Conservation (phyloP, 805 yeast species). For the Metschnikowia anglica region DNA sequence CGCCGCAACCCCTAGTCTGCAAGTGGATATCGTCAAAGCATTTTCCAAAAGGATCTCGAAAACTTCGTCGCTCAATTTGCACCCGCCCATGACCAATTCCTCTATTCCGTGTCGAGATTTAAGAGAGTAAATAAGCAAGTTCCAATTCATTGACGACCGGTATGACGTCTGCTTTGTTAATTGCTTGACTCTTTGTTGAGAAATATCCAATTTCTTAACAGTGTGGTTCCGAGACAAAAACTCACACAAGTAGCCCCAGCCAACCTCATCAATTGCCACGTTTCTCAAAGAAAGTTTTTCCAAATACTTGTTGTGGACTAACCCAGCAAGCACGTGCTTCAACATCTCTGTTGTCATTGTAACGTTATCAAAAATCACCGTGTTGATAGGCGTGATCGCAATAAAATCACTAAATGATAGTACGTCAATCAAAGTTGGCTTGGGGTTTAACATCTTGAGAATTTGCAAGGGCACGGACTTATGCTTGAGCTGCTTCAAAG, state of each 20-base stretch:
- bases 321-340: conserved; percentile 46
- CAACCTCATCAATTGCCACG: conserved; percentile 51
- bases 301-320: conserved; percentile 42
- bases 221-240: conserved; percentile 44
- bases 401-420: conserved; percentile 57
- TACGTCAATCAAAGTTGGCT: conserved; percentile 57
- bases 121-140: conserved; percentile 44
- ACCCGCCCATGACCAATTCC: conserved; percentile 58
- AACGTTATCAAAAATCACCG: conserved; percentile 58
- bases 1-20: conserved; percentile 54
- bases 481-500: conserved; percentile 52
- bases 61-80: conserved; percentile 44
- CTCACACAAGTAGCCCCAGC: conserved; percentile 53
- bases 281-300: conserved; percentile 56
- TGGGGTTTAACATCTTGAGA: conserved; percentile 55
- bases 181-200: conserved; percentile 52
- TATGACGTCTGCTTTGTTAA: conserved; percentile 39
- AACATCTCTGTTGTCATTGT: conserved; percentile 55
- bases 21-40: conserved; percentile 44
- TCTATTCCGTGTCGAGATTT: conserved; percentile 51
- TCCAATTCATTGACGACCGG: conserved; percentile 55
- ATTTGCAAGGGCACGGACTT: conserved; percentile 53
- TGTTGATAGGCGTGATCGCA: conserved; percentile 54
- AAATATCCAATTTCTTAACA: conserved; percentile 52
- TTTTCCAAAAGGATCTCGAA: conserved; percentile 42